A percentile compares a stretch with the other conserved stretches of the same genome.
Evolutionary conservation across 305 asterid species (phyloP).

Genomic region (Fraxinus paxiana): DNA sequence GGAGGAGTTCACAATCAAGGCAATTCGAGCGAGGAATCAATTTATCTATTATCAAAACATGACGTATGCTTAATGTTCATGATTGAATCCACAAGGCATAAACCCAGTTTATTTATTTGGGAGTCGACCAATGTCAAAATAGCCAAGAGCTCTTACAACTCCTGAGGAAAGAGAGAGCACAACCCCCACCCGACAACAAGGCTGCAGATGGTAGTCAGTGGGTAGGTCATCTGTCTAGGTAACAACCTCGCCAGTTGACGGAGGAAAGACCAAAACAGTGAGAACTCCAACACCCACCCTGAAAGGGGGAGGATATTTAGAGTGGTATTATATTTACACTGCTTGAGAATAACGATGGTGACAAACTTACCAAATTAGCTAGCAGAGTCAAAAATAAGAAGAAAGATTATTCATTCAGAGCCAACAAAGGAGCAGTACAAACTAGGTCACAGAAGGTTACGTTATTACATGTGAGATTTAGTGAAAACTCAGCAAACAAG

Average conservation of each 20-base stretch:
- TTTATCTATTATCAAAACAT: neutral
- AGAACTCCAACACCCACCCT: neutral
- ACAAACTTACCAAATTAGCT: neutral
- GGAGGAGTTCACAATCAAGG: neutral
- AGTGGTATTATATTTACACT: neutral
- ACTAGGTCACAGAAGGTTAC: neutral
- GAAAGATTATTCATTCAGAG: neutral
- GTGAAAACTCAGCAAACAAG: neutral
- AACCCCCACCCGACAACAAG: neutral
- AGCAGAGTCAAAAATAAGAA: neutral
- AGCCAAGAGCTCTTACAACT: neutral
- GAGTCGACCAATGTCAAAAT: neutral
- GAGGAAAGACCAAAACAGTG: neutral
- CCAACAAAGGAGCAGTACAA: neutral
- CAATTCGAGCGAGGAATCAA: neutral
- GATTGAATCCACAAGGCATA: neutral
- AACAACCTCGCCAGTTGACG: neutral
- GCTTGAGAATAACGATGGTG: neutral
- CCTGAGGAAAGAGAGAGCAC: neutral
- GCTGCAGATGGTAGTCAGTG: neutral
- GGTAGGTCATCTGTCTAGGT: neutral
- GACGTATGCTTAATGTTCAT: neutral
- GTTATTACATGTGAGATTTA: neutral
- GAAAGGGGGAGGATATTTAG: neutral
- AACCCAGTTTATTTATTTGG: too few species aligned